Evolutionary conservation across 1,284 basidiomycete species (phyloP), one percentile per base, ranked within the genome.

Genomic region (Ustilago tritici): DNA sequence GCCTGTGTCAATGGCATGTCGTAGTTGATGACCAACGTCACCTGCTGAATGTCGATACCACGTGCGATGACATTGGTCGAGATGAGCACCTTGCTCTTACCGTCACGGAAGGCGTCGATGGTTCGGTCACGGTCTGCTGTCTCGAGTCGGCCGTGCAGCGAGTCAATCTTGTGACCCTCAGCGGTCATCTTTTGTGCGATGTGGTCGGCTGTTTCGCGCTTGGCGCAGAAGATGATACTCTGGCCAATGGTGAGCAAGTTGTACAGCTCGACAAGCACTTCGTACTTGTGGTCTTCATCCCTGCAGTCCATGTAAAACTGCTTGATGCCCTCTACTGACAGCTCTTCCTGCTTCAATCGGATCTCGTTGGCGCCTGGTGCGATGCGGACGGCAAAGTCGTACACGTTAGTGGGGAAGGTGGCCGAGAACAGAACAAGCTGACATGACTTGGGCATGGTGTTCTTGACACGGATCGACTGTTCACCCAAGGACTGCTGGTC

Each of bases 31-130:
- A 86, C 84, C 47, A 85, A 67, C 88, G 98, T 99, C 78, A 99
- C 97, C 88, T 98, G 96, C 77, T 95, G 90, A 82, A 99, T 98
- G 85, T 99, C 97, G 88, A 99, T 99, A 54, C 97, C 97, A 41
- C 97, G 92, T 10, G 97, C 95, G 78, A 99, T 93, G 81, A 99
- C 97, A 87, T 99, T 99, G 61, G 97, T 99, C 61, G 97, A 98
- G 86, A 99, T 99, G 76, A 99, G 89, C 47, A 98, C 96, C 88
- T 99, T 99, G 87, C 95, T 94, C 85, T 92, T 92, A 68, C 97
- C 97, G 81, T 97, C 92, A 58, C 97, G 90, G 91, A 99, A 99
- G 32, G 91, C 91, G 85, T 98, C 95, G 83, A 99, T 96, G 76
- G 96, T 92, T 43, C 90, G 85, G 87, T 99, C 97, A 82, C 97